A percentile compares a stretch with the other conserved stretches of the same genome.
Conservation (phyloP, 306 rosid species). For the Acacia acuminata region DNA sequence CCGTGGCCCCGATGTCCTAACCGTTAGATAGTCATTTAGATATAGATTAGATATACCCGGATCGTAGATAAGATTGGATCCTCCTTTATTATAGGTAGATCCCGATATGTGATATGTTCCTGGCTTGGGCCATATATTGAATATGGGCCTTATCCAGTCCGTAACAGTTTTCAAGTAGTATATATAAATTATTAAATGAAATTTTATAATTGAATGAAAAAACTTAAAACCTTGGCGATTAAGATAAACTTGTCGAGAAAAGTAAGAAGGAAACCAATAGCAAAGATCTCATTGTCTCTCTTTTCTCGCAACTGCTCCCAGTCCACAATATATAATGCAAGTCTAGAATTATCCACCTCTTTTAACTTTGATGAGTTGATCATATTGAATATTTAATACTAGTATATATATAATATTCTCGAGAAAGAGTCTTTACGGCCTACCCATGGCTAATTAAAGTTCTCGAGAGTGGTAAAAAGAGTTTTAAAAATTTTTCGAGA, state of each 20-base stretch:
- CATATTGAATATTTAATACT: neutral
- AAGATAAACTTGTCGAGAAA: neutral
- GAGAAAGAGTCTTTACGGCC: neutral
- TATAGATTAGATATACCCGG: no score
- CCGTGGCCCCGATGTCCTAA: no score
- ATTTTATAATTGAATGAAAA: neutral
- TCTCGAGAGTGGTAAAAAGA: neutral
- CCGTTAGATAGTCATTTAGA: no score
- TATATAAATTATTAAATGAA: neutral
- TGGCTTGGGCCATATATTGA: no score
- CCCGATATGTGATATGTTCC: no score
- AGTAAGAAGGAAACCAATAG: neutral
- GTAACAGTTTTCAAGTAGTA: neutral
- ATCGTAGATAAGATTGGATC: no score
- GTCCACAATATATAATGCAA: neutral
- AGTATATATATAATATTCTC: no score
- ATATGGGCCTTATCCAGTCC: no score
- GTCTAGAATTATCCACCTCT: neutral
- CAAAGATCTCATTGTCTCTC: constrained; percentile 6
- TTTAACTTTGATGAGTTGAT: neutral
- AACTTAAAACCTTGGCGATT: neutral
- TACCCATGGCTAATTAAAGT: neutral
- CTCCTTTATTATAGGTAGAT: no score
- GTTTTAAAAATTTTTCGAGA: neutral
- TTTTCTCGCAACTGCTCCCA: constrained; percentile 21